These are phyloP conservation scores for Populus hybrid DNA, from an alignment of 441 rosid species.

Conservation along the genomic window DNA sequence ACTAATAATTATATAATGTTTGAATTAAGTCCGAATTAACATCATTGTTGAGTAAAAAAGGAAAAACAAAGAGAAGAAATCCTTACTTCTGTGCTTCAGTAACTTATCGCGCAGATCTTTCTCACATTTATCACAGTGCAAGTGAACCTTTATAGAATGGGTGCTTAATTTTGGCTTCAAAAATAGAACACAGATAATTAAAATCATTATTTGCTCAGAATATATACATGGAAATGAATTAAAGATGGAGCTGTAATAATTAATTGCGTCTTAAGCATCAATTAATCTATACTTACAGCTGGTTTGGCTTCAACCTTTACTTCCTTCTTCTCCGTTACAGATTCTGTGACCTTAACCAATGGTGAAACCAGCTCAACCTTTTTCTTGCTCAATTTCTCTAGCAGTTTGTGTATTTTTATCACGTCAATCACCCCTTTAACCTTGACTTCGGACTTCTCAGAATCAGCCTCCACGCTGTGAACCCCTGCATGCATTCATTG, in stretches of 20 bases:
- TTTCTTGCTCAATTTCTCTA: constrained; percentile 59
- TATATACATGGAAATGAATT: background rate
- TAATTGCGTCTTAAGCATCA: background rate
- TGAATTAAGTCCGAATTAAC: background rate
- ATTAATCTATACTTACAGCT: constrained; percentile 28
- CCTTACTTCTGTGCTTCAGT: constrained; percentile 54
- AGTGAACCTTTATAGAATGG: constrained; percentile 51
- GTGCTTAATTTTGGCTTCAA: constrained; percentile 42
- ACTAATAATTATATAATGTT: background rate
- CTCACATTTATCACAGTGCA: constrained; percentile 75
- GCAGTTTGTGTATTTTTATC: constrained; percentile 48
- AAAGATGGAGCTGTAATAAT: background rate
- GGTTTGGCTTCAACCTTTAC: constrained; percentile 31
- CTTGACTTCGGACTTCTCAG: constrained; percentile 62
- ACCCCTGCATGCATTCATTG: constrained; percentile 41
- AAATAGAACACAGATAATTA: background rate
- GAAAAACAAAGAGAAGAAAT: too few relatives aligned
- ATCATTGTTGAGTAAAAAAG: background rate
- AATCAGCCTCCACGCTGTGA: constrained; percentile 48
- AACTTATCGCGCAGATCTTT: constrained; percentile 51
- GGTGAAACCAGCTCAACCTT: constrained; percentile 69
- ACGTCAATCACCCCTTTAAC: constrained; percentile 66
- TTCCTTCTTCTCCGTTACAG: constrained; percentile 25
- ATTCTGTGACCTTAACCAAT: constrained; percentile 30
- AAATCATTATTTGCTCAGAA: background rate